Base-by-base conservation (phyloP, 495 filamentous ascomycete genomes). In the Viridothelium virens region DNA sequence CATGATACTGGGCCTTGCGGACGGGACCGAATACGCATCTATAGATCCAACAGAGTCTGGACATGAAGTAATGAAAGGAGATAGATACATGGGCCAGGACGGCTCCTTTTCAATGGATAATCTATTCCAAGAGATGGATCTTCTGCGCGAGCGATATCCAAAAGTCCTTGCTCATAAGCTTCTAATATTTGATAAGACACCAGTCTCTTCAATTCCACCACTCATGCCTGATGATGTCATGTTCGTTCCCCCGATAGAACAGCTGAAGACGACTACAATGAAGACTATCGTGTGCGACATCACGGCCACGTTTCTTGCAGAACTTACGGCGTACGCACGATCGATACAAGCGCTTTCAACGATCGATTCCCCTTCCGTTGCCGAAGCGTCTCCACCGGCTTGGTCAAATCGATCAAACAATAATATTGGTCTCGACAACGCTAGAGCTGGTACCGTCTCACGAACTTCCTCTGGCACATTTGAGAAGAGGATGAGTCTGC, bases 221-320 rank as follows among this genome's bases (percentile, higher is more conserved):
- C 36, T 80, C 63, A 73, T 77, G 47, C 67, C 75, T 38, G 76
- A 81, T 46, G 74, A 76, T 67, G 72, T 79, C 14, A 63, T 89
- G 44, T 82, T 86, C 62, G 85, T 98, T 16, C 92, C 91, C n/a
- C 82, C 86, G 0, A 79, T 80, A 18, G 82, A 87, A 65, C 80
- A 85, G 25, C 90, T 86, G 41, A 89, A 86, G 74, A 83, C 86
- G 56, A 95, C 91, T n/a, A 96, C 90, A 3, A 92, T 96, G 80
- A 96, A 94, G 76, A 96, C 91, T 2, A 84, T 96, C 68, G 87
- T 97, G 82, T 96, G 94, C 73, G 92, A 97, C 76, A 84, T 96
- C 59, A 93, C 91, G 3, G 88, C 91, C 25, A 71, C 89, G 18
- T 77, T 99, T 47, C 81, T 99, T 33, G 90, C 88, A 10, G 93